phyloP scores from a whole-genome alignment of 163 green algal species.

The Chlamydomonas reinhardtii region DNA sequence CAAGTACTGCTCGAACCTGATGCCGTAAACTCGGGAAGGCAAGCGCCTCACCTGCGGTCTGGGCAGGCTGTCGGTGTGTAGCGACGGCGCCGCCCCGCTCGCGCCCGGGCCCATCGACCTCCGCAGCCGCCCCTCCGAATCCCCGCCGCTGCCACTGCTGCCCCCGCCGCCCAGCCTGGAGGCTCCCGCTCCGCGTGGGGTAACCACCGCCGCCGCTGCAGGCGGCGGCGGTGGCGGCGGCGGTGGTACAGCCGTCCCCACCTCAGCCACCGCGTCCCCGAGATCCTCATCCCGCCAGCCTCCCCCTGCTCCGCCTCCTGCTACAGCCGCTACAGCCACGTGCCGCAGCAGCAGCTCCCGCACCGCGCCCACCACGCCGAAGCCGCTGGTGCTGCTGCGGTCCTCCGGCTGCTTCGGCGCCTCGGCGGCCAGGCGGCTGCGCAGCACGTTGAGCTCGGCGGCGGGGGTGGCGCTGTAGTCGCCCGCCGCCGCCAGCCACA shows the following conservation, averaged over 20 bases:
- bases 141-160: background rate
- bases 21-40: too few relatives aligned
- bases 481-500: conserved; percentile 27
- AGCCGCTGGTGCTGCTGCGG: background rate
- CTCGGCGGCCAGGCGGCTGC: background rate
- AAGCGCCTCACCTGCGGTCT: too few relatives aligned
- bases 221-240: background rate
- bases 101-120: background rate
- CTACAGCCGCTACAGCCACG: background rate
- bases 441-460: conserved; percentile 16
- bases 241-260: background rate
- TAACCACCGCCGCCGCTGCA: too few relatives aligned
- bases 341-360: background rate
- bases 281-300: conserved; percentile 1
- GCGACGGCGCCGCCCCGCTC: too few relatives aligned
- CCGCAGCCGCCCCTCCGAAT: background rate
- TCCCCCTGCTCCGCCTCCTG: too few relatives aligned
- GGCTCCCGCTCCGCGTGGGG: background rate
- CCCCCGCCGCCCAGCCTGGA: background rate
- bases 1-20: too few relatives aligned
- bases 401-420: background rate
- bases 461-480: background rate
- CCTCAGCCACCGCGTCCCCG: conserved; percentile 18
- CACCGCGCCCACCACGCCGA: conserved; percentile 17
- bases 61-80: too few relatives aligned